Conservation (phyloP, 2,329 filamentous ascomycete genomes). For the Mariannaea sp. region DNA sequence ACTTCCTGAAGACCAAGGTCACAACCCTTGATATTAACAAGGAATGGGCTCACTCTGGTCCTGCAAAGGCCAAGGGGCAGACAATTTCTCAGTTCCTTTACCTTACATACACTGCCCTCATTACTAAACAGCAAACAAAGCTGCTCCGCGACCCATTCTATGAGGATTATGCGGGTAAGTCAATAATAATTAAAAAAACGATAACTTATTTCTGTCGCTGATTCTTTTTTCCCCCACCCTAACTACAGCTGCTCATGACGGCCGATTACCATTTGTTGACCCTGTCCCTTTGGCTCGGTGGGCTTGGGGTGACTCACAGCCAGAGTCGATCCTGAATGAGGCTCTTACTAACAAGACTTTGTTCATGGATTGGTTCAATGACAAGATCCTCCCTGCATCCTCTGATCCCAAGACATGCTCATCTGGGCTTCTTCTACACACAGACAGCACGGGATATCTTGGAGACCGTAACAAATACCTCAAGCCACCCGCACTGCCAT, state of each 20-base stretch:
- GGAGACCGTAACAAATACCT: not conserved
- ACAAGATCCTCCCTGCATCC: not conserved
- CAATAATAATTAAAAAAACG: too few relatives aligned
- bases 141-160: constrained; percentile 48
- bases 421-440: not conserved
- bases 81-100: constrained; percentile 36
- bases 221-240: not conserved
- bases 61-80: not conserved
- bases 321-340: constrained; percentile 38
- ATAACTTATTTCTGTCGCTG: not conserved
- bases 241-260: constrained; percentile 31
- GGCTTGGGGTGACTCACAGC: constrained; percentile 41
- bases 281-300: constrained; percentile 44
- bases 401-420: not conserved
- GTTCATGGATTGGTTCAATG: constrained; percentile 53
- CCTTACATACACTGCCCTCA: constrained; percentile 44
- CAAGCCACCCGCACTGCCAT: not conserved
- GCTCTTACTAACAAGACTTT: constrained; percentile 56
- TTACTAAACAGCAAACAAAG: constrained; percentile 44
- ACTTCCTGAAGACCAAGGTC: not conserved
- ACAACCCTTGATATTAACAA: not conserved
- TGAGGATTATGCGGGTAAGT: constrained; percentile 43
- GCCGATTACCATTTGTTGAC: constrained; percentile 45
- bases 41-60: not conserved
- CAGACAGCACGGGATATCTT: not conserved